A percentile compares a stretch with the other conserved stretches of the same genome.
These are phyloP conservation scores for Colletotrichum caudatum DNA, from an alignment of 2,329 filamentous ascomycete species.

Conservation along the genomic window DNA sequence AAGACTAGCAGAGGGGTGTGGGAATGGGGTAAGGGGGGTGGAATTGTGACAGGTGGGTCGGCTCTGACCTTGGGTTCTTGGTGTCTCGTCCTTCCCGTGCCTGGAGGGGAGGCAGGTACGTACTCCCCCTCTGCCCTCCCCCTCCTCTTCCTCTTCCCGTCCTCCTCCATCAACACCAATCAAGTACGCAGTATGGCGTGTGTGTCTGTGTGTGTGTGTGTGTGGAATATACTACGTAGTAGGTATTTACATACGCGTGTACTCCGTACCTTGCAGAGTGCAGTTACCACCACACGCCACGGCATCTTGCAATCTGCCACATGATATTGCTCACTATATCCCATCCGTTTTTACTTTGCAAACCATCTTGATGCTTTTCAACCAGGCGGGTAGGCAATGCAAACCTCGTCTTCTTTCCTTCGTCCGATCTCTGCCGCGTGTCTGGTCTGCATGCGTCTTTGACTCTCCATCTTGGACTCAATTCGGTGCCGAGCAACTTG, in stretches of 20 bases:
- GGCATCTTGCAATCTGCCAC: neutral
- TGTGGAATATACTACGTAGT: no score
- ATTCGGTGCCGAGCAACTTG: conserved; percentile 12
- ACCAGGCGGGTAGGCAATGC: neutral
- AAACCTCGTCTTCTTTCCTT: neutral
- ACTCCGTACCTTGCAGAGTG: conserved; percentile 13
- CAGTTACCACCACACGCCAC: conserved; percentile 6
- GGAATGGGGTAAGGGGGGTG: conserved; percentile 37
- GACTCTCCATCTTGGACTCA: neutral
- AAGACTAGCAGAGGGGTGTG: conserved; percentile 28
- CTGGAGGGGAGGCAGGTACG: neutral
- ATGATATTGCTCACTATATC: neutral
- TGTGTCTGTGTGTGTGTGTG: conserved; percentile 3
- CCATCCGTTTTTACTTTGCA: conserved; percentile 1
- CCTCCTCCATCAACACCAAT: neutral
- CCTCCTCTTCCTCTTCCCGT: neutral
- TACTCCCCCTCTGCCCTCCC: neutral
- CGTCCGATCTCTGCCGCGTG: neutral
- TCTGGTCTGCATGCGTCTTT: neutral
- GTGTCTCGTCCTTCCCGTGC: conserved; percentile 2
- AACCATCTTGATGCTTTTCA: neutral
- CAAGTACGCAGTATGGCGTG: conserved; percentile 1
- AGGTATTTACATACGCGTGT: no score
- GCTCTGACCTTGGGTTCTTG: conserved; percentile 15
- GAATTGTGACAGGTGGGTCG: conserved; percentile 25